Evolutionary conservation across 192 early-diverging fungal species (phyloP).

Genomic region (Chytriomyces sp.): DNA sequence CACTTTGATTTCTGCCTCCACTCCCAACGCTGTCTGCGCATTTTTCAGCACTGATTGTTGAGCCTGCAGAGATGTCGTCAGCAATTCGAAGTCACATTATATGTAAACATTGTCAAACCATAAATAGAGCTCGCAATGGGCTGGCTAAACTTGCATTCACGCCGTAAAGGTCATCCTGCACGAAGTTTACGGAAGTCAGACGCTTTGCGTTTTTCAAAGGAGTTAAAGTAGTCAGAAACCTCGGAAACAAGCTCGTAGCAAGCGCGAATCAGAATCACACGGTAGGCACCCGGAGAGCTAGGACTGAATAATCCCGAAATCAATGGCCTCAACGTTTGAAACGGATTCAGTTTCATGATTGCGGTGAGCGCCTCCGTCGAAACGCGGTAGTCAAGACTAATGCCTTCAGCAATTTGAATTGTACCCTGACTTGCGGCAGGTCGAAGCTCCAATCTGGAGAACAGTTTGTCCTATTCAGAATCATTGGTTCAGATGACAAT

Average conservation of each 20-base stretch:
- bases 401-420: constrained; percentile 30
- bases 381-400: constrained; percentile 71
- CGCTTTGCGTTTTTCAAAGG: neutral
- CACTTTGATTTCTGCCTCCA: constrained; percentile 32
- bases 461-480: constrained; percentile 61
- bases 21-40: constrained; percentile 14
- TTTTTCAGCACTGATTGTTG: constrained; percentile 29
- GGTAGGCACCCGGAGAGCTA: constrained; percentile 74
- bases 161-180: constrained; percentile 52
- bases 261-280: constrained; percentile 78
- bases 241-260: constrained; percentile 76
- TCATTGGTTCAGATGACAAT: neutral
- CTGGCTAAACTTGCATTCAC: constrained; percentile 60
- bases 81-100: constrained; percentile 25
- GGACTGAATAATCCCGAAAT: constrained; percentile 74
- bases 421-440: constrained; percentile 2
- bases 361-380: constrained; percentile 75
- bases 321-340: constrained; percentile 71
- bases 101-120: constrained; percentile 46
- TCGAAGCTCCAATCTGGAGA: constrained; percentile 40
- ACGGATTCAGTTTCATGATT: constrained; percentile 79
- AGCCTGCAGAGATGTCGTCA: constrained; percentile 33
- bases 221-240: constrained; percentile 19
- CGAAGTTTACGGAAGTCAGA: constrained; percentile 66
- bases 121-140: constrained; percentile 69